Evolutionary conservation across 2,329 filamentous ascomycete species (phyloP), one percentile per base, ranked within the genome.

Genomic region (Pestalotiopsis sp.): DNA sequence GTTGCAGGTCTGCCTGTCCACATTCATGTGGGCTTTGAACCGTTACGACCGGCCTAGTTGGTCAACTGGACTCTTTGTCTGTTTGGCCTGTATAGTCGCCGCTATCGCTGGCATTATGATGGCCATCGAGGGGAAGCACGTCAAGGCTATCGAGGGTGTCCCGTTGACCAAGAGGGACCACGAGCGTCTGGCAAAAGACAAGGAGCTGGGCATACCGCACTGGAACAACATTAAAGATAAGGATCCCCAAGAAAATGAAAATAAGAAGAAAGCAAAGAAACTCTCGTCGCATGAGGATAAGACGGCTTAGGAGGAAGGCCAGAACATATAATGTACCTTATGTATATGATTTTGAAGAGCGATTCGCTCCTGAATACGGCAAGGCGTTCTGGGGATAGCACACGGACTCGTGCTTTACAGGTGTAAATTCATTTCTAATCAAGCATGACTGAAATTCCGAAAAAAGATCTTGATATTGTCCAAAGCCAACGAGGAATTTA

Each of bases 11-110:
- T 85, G 88, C 20, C 84, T 97, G 1, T 91, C 89, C 9, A 90
- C 87, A 3, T 92, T 94, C 80, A 97, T 97, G 94, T 97, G 92
- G 92, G 89, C 88, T 1, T 83, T 92, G 79, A 92, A 93, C 75
- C 83, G 92, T 24, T 90, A 89, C 74, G 81, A 91, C 24, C 84
- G 94, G n/a, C 93, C 94, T 0, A 86, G 87, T 24, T 97, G 93
- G 93, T 87, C 89, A 11, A 94, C 92, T 0, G 94, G 93, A 1
- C 79, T 94, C 0, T 93, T 96, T 75, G 91, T 97, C 20, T 91
- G 87, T 2, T 76, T 95, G 5, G 93, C 89, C 2, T 94, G 90
- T 74, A 83, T 90, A 22, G 88, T 91, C 4, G 91, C 91, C 7
- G 91, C 85, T 17, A 75, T 87, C 24, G 93, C 88, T 17, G 93